Base-by-base conservation (phyloP, 176 grass and related monocot species). In the Ananas comosus region DNA sequence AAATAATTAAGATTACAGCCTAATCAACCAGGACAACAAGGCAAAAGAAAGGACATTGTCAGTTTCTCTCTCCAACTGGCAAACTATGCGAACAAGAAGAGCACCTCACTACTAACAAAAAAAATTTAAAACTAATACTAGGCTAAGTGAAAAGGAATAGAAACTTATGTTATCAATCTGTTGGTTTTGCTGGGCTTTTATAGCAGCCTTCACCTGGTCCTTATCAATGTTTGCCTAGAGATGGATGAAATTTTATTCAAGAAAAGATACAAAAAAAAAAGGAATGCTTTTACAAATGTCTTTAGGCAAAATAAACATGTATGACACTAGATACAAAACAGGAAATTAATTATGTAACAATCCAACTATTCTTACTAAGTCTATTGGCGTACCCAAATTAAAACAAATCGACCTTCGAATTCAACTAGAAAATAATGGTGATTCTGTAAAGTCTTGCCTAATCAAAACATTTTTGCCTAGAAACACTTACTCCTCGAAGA, bases 101-200 rank as follows among this genome's bases (percentile, higher is more conserved):
- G 18, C n/a, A 50, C 48, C 18, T 8, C 33, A 0, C 33, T 42
- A 6, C 33, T 6, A 42, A 42, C 33, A n/a, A n/a, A n/a, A n/a
- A n/a, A 42, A 6, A 42, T 42, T 6, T 6, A 42, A 42, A 42
- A 42, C 33, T 42, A 42, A 42, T 42, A 42, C 33, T 42, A 42
- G 33, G 33, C 33, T 10, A 59, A 14, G 8, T 13, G 8, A 14
- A 72, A 47, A 22, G 10, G 56, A 18, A 19, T 10, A 61, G n/a
- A 9, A 29, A 58, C 83, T 88, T 79, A 93, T 90, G 78, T 99
- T 99, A 78, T 99, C 95, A 71, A 99, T 91, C 68, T 94, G 95
- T 51, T 91, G 87, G 28, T 99, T 90, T 91, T 99, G 95, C 70
- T 99, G 95, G 29, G 90, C 95, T 86, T 88, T 99, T 66, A 99